Conservation (phyloP, 805 yeast genomes). For the Saccharomycopsis synnaedendra region DNA sequence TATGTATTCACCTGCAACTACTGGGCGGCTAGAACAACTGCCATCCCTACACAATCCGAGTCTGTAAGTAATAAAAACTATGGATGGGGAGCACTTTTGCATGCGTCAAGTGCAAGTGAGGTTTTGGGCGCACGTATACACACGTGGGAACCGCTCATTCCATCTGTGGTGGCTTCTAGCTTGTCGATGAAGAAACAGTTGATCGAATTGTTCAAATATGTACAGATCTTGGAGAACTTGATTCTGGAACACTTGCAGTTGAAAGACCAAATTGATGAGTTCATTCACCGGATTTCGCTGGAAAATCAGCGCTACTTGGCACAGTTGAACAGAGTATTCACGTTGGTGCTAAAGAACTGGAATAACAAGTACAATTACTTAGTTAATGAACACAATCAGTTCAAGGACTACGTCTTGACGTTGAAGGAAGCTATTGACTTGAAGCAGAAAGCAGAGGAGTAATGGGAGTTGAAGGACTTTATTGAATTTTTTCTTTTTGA, state of each 20-base stretch:
- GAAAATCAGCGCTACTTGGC: conserved; percentile 6
- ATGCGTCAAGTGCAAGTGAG: neutral
- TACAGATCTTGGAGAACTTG: conserved; percentile 26
- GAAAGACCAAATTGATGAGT: conserved; percentile 25
- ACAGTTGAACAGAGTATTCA: conserved; percentile 11
- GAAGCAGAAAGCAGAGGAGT: conserved; percentile 5
- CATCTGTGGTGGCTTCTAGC: conserved; percentile 20
- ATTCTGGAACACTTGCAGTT: conserved; percentile 33
- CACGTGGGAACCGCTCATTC: conserved; percentile 24
- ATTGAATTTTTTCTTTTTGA: neutral
- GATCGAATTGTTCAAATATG: conserved; percentile 27
- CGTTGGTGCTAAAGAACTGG: conserved; percentile 29
- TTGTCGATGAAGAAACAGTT: conserved; percentile 26
- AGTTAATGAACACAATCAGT: conserved; percentile 26
- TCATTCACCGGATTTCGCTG: conserved; percentile 18
- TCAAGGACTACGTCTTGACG: conserved; percentile 23
- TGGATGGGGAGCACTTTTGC: conserved; percentile 49
- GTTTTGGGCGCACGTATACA: conserved; percentile 17
- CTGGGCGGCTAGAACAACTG: conserved; percentile 82
- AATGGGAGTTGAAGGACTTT: no score
- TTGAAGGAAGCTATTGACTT: conserved; percentile 22
- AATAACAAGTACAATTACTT: conserved; percentile 28
- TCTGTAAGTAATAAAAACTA: conserved; percentile 65
- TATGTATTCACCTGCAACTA: conserved; percentile 73
- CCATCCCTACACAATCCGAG: conserved; percentile 64